phyloP scores from a whole-genome alignment of 2,329 filamentous ascomycete genomes.

The Colletotrichum tanaceti region DNA sequence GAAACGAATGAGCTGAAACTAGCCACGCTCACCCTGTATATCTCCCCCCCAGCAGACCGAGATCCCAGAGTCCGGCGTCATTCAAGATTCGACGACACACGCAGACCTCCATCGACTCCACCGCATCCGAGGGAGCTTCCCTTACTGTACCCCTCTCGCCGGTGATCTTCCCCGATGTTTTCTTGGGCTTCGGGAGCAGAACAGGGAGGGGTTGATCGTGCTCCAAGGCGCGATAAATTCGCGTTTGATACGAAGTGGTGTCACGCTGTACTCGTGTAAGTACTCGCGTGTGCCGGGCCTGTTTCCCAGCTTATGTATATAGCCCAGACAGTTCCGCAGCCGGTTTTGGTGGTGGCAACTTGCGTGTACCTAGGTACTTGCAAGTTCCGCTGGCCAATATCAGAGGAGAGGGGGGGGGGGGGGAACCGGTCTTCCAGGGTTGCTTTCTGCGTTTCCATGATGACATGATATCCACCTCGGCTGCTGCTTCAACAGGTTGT shows the following conservation, averaged over 20 bases:
- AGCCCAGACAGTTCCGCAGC: too few species aligned
- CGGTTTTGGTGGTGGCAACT: too few species aligned
- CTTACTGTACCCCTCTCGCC: not conserved
- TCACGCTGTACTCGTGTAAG: too few species aligned
- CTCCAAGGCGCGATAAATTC: not conserved
- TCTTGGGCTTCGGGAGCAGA: too few species aligned
- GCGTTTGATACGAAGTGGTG: too few species aligned
- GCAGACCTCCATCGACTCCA: not conserved
- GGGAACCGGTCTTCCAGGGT: too few species aligned
- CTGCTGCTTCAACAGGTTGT: too few species aligned
- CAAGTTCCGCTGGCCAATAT: constrained; percentile 5
- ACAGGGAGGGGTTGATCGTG: not conserved
- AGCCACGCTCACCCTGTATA: not conserved
- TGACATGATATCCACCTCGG: constrained; percentile 11
- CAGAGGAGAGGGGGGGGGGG: too few species aligned
- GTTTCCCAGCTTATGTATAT: not conserved
- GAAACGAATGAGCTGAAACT: not conserved
- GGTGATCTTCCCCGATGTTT: too few species aligned
- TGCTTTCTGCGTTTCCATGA: not conserved
- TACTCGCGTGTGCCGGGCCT: too few species aligned
- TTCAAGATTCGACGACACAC: not conserved
- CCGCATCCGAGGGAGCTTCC: not conserved
- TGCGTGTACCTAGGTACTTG: too few species aligned
- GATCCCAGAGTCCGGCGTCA: not conserved
- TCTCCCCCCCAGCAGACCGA: not conserved